These are phyloP conservation scores for Tuber melanosporum DNA, from an alignment of 495 filamentous ascomycete genomes.

Conservation along the genomic window DNA sequence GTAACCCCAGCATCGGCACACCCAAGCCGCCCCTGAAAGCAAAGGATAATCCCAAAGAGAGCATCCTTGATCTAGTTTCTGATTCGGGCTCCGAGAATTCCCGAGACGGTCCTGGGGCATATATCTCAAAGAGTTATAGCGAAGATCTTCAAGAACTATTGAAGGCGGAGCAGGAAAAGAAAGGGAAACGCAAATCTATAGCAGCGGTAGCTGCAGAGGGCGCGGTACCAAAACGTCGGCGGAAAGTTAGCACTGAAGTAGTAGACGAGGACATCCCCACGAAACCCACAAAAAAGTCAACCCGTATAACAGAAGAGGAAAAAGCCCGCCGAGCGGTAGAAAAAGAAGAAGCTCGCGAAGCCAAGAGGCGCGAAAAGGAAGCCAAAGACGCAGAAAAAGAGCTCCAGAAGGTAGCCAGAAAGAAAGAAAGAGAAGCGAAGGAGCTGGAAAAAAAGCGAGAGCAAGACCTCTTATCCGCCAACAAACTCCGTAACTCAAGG, in stretches of 20 bases:
- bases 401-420: conserved; percentile 48
- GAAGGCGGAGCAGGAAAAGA: not conserved
- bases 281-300: conserved; percentile 7
- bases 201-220: not conserved
- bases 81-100: not conserved
- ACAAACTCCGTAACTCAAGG: conserved; percentile 68
- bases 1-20: not conserved
- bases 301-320: conserved; percentile 22
- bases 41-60: not conserved
- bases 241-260: not conserved
- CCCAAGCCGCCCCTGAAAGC: not conserved
- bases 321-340: conserved; percentile 25
- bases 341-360: conserved; percentile 16
- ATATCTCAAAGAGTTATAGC: conserved; percentile 2
- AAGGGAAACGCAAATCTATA: conserved; percentile 1
- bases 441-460: conserved; percentile 58
- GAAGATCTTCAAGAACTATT: conserved; percentile 7
- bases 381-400: conserved; percentile 53
- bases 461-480: conserved; percentile 64
- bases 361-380: conserved; percentile 19
- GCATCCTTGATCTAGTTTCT: not conserved
- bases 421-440: conserved; percentile 53
- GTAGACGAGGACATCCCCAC: not conserved
- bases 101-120: not conserved
- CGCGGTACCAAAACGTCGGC: not conserved